phyloP scores from a whole-genome alignment of 108 stramenopile genomes.

The Tribonema minus region DNA sequence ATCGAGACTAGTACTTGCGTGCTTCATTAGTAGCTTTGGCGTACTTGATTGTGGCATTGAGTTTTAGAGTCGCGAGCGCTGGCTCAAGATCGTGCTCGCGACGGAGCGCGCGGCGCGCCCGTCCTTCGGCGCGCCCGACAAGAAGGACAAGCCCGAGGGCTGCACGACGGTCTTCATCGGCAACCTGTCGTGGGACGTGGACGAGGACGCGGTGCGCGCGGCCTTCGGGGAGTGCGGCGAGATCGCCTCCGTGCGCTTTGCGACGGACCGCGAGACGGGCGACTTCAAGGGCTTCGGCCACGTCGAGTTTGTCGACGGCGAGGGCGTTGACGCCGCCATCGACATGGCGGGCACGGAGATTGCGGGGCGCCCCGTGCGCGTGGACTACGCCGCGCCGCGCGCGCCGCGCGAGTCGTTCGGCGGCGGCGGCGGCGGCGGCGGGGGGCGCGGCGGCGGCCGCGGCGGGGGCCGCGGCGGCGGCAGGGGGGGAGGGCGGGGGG shows the following conservation, averaged over 20 bases:
- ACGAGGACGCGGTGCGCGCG: slow-evolving; percentile 78
- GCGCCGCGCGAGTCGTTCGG: slow-evolving; percentile 56
- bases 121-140: slow-evolving; percentile 18
- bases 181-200: slow-evolving; percentile 86
- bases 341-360: slow-evolving; percentile 77
- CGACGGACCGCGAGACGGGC: slow-evolving; percentile 88
- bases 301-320: slow-evolving; percentile 81
- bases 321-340: slow-evolving; percentile 78
- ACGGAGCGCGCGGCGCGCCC: slow-evolving; percentile 51
- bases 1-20: no score
- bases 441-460: slow-evolving; percentile 63
- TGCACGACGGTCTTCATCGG: slow-evolving; percentile 92
- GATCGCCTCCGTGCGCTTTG: slow-evolving; percentile 79
- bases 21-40: no score
- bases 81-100: slow-evolving; percentile 79
- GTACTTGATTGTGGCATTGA: neutral
- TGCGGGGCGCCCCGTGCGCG: slow-evolving; percentile 76
- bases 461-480: slow-evolving; percentile 66
- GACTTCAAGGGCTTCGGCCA: slow-evolving; percentile 82
- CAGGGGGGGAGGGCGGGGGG: slow-evolving; percentile 38
- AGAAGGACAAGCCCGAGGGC: slow-evolving; percentile 68
- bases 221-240: slow-evolving; percentile 84
- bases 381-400: slow-evolving; percentile 48
- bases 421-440: slow-evolving; percentile 57
- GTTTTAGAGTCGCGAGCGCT: slow-evolving; percentile 66